These are phyloP conservation scores for Tephrocybe sp. DNA, from an alignment of 768 basidiomycete genomes.

Conservation along the genomic window DNA sequence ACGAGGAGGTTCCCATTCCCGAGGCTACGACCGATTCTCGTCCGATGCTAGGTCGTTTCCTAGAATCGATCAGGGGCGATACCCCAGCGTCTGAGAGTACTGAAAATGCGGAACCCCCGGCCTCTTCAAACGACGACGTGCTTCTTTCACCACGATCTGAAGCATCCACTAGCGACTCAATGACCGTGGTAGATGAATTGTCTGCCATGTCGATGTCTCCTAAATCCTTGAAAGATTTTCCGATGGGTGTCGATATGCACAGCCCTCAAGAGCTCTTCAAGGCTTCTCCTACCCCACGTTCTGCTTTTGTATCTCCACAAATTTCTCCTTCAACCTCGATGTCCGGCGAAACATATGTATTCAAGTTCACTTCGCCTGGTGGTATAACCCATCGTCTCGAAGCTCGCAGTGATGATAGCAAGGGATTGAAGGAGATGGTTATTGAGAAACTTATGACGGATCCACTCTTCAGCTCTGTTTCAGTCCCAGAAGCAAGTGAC, in stretches of 20 bases:
- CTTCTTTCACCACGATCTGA: background rate
- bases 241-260: background rate
- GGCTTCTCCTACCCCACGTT: background rate
- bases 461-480: background rate
- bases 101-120: background rate
- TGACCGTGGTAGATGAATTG: background rate
- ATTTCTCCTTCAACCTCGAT: background rate
- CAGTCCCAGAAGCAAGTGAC: background rate
- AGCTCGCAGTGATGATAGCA: slow-evolving; percentile 4
- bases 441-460: slow-evolving; percentile 2
- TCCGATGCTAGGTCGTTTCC: background rate
- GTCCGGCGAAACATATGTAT: background rate
- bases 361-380: slow-evolving; percentile 6
- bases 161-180: background rate
- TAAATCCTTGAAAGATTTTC: background rate
- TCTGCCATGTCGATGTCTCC: background rate
- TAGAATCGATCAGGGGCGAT: slow-evolving; percentile 2
- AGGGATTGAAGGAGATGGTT: background rate
- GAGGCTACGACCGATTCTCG: background rate
- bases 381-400: background rate
- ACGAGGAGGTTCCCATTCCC: background rate
- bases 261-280: background rate
- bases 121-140: background rate
- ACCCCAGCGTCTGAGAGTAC: background rate
- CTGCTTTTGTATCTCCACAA: background rate